These are phyloP conservation scores for Nicotiana paniculata DNA, from an alignment of 257 asterid species.

Conservation along the genomic window DNA sequence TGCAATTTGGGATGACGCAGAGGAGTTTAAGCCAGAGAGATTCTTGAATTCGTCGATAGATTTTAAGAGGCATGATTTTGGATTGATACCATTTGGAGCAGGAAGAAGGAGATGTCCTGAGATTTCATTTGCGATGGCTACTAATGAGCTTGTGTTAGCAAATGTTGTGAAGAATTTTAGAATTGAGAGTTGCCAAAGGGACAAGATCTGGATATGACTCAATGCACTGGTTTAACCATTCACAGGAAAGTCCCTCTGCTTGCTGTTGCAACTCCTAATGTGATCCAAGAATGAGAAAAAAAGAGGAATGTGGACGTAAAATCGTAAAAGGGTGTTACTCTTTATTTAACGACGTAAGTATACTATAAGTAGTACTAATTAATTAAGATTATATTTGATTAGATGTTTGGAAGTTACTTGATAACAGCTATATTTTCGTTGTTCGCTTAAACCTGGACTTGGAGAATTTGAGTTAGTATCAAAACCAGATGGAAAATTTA, in stretches of 20 bases:
- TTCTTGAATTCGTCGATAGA: constrained; percentile 27
- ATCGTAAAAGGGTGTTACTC: not conserved
- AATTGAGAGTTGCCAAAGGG: constrained; percentile 24
- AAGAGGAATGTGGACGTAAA: not conserved
- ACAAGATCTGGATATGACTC: constrained; percentile 41
- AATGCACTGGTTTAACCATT: constrained; percentile 24
- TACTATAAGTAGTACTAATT: too few species aligned
- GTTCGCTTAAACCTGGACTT: too few species aligned
- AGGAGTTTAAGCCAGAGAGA: constrained; percentile 45
- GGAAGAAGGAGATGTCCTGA: constrained; percentile 63
- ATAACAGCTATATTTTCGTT: too few species aligned
- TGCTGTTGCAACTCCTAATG: constrained; percentile 17
- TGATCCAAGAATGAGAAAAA: not conserved
- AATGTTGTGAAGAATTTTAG: constrained; percentile 30
- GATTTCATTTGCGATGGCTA: constrained; percentile 17
- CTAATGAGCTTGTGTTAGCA: constrained; percentile 35
- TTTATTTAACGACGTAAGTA: not conserved
- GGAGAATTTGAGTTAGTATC: too few species aligned
- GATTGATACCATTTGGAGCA: constrained; percentile 48
- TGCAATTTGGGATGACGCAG: constrained; percentile 33
- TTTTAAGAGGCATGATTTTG: constrained; percentile 36
- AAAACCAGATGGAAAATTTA: too few species aligned
- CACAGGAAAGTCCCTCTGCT: constrained; percentile 28
- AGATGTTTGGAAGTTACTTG: too few species aligned
- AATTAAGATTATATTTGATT: too few species aligned